phyloP scores from a whole-genome alignment of 2,329 filamentous ascomycete species.

The Fusarium tjaetaba region DNA sequence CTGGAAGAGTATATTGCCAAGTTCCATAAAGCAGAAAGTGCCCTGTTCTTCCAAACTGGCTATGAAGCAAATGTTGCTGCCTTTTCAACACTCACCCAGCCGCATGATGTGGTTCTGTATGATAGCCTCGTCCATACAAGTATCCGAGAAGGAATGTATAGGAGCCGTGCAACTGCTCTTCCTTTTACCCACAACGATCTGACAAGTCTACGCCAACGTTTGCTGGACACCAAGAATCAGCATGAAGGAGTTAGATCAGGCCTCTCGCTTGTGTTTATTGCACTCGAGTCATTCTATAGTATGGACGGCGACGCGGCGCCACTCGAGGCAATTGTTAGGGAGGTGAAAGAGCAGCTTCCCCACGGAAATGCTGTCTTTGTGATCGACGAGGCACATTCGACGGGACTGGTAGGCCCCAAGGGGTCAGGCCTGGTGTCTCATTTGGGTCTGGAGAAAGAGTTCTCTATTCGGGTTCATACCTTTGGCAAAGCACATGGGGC shows the following conservation, averaged over 20 bases:
- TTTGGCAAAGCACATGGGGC: slow-evolving; percentile 6
- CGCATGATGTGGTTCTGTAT: not conserved
- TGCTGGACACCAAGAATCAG: too few species aligned
- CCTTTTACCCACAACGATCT: not conserved
- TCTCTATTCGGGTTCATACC: not conserved
- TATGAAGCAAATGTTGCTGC: slow-evolving; percentile 3
- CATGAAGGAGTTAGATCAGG: not conserved
- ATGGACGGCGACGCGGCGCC: not conserved
- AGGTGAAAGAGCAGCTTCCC: not conserved
- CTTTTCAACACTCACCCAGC: not conserved
- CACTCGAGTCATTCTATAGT: not conserved
- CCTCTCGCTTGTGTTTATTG: not conserved
- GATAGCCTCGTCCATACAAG: not conserved
- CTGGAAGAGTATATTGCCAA: not conserved
- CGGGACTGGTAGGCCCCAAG: not conserved
- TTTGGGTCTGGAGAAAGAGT: not conserved
- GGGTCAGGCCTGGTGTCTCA: not conserved
- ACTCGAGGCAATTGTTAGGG: rapidly evolving
- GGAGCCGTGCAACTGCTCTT: not conserved
- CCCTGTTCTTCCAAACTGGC: not conserved
- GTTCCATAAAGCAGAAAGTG: not conserved
- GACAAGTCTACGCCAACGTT: not conserved
- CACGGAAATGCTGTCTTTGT: not conserved
- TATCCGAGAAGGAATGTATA: not conserved
- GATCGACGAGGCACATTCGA: not conserved